Evolutionary conservation across 2,329 filamentous ascomycete genomes (phyloP), one percentile per base, ranked within the genome.

Genomic region (Colletotrichum godetiae): DNA sequence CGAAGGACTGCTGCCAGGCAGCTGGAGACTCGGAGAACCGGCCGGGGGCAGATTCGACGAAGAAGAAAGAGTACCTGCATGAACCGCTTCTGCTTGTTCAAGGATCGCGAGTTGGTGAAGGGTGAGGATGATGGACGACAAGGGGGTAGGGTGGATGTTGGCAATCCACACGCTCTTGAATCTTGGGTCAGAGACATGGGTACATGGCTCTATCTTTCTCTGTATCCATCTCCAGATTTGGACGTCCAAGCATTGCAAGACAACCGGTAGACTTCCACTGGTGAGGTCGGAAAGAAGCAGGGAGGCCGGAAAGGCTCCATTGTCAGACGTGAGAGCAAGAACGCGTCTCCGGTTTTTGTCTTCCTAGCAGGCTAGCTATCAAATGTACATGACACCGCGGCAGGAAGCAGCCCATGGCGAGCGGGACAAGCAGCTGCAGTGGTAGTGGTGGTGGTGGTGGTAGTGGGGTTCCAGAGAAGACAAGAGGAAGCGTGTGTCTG

Each of bases 61-160:
- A 74, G 64, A 73, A 75, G 74, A 63, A 75, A 74, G 55, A 71
- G 68, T 71, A 74, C 74, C 72, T 75, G 74, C 74, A 75, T 74
- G 74, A 75, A 75, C 74, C 64, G 61, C 65, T 68, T 71, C 46
- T 33, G 70, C 70, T 58, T 69, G 55, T 59, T 59, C 60, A 53
- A 35, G 70, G 67, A 73, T 73, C 67, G 61, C 53, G 31, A 56
- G 66, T 64, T 69, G 70, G 66, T 60, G 70, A 73, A 68, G 55
- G 58, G 67, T 68, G 70, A 61, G 55, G 70, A 33, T 60, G 53
- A 70, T 49, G 66, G 13, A 46, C 12, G 66, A 70, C 70, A 63
- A 64, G 66, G 67, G 31, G 42, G 70, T 55, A 59, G 68, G 31
- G 42, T 46, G 46, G 37, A n/a, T 49, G 42, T 49, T 49, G 7